Conservation (phyloP, 768 basidiomycete species). For the Trametes cubensis region DNA sequence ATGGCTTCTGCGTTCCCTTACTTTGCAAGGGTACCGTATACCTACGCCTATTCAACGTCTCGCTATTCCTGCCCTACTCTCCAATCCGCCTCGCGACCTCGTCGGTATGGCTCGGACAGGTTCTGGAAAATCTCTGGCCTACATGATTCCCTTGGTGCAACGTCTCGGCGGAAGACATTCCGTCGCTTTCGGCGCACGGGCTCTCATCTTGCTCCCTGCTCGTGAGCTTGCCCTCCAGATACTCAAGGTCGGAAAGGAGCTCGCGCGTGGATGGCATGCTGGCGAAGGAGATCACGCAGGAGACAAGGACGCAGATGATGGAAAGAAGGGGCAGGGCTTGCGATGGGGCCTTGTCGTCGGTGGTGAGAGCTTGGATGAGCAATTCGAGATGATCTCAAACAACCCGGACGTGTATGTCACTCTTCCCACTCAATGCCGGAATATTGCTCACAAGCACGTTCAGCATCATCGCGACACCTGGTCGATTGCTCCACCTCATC, state of each 20-base stretch:
- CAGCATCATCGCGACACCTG: slow-evolving; percentile 97
- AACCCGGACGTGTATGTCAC: slow-evolving; percentile 91
- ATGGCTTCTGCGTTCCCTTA: slow-evolving; percentile 78
- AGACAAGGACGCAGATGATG: slow-evolving; percentile 54
- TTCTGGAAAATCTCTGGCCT: slow-evolving; percentile 96
- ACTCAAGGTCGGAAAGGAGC: slow-evolving; percentile 90
- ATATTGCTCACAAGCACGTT: neutral
- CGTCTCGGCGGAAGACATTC: slow-evolving; percentile 82
- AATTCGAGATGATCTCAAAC: slow-evolving; percentile 92
- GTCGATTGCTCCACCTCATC: slow-evolving; percentile 92
- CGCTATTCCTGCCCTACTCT: slow-evolving; percentile 81
- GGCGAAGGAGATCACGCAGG: slow-evolving; percentile 72
- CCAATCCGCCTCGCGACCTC: slow-evolving; percentile 85
- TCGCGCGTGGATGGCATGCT: slow-evolving; percentile 78
- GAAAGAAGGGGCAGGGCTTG: slow-evolving; percentile 60
- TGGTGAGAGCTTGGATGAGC: slow-evolving; percentile 93
- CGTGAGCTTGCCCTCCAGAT: slow-evolving; percentile 95
- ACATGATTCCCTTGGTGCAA: slow-evolving; percentile 89
- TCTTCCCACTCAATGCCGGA: neutral
- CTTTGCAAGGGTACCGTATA: slow-evolving; percentile 89
- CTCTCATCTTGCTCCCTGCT: slow-evolving; percentile 87
- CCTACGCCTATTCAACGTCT: slow-evolving; percentile 97
- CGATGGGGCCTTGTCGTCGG: slow-evolving; percentile 96
- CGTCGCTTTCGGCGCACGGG: slow-evolving; percentile 79
- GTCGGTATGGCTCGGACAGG: slow-evolving; percentile 99